phyloP scores from a whole-genome alignment of 2,329 filamentous ascomycete genomes.

The Furcasterigmium furcatum region DNA sequence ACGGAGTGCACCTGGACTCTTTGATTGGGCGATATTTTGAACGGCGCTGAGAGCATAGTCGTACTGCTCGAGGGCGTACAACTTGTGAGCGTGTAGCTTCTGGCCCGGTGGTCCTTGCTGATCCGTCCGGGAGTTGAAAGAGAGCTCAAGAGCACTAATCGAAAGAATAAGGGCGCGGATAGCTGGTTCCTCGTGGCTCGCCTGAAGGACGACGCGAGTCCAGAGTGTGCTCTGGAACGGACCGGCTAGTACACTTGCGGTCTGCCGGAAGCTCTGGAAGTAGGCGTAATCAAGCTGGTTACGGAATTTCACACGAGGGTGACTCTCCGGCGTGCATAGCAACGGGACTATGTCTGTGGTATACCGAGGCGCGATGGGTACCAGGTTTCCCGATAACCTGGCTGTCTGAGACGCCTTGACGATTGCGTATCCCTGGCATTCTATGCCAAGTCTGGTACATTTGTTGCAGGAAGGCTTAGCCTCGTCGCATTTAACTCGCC shows the following conservation, averaged over 20 bases:
- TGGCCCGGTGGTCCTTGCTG: no score
- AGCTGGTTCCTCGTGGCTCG: constrained; percentile 26
- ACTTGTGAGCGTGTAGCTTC: no score
- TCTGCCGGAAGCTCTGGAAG: constrained; percentile 19
- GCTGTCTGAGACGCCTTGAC: background rate
- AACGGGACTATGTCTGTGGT: background rate
- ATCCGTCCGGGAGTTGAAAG: background rate
- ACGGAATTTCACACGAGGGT: constrained; percentile 5
- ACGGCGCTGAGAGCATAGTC: background rate
- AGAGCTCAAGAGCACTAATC: background rate
- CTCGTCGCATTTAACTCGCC: constrained; percentile 32
- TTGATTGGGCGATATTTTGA: background rate
- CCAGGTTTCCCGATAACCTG: background rate
- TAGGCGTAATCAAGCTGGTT: constrained; percentile 18
- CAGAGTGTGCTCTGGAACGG: constrained; percentile 32
- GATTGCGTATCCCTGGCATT: constrained; percentile 24
- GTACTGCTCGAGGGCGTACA: background rate
- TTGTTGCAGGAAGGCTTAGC: constrained; percentile 27
- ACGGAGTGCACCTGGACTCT: background rate
- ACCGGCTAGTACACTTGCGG: constrained; percentile 16
- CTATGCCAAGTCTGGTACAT: constrained; percentile 28
- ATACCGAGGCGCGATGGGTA: constrained; percentile 3
- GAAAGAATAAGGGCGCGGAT: constrained; percentile 12
- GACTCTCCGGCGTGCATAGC: background rate
- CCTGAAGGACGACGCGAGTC: constrained; percentile 27